Conservation (phyloP, 345 rosid species). For the Salix exigua region DNA sequence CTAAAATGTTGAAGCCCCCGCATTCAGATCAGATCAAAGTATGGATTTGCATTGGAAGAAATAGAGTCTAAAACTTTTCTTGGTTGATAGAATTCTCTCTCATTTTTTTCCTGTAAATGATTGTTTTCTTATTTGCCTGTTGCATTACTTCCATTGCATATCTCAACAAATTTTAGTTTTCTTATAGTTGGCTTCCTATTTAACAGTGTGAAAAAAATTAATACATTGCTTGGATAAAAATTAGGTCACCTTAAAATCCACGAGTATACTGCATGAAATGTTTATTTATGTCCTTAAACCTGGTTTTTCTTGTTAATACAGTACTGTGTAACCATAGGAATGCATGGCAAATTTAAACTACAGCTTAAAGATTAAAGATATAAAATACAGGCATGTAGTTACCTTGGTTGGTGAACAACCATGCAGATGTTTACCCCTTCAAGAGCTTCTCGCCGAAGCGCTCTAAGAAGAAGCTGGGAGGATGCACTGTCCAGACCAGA, state of each 20-base stretch:
- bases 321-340: not conserved
- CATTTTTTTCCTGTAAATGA: too few relatives aligned
- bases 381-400: constrained; percentile 5
- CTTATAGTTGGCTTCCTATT: too few relatives aligned
- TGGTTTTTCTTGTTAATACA: not conserved
- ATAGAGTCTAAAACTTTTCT: too few relatives aligned
- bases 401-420: constrained; percentile 99
- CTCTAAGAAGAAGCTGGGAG: constrained; percentile 79
- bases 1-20: not conserved
- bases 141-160: too few relatives aligned
- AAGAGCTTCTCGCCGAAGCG: constrained; percentile 87
- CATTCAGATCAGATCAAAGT: not conserved
- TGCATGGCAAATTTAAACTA: not conserved
- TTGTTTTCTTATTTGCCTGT: too few relatives aligned
- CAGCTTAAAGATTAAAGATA: not conserved
- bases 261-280: too few relatives aligned
- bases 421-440: constrained; percentile 90
- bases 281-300: too few relatives aligned
- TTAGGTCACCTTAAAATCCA: too few relatives aligned
- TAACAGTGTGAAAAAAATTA: too few relatives aligned
- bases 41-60: not conserved
- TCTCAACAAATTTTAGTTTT: too few relatives aligned
- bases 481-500: constrained; percentile 99
- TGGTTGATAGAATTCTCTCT: too few relatives aligned
- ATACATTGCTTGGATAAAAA: too few relatives aligned